Base-by-base conservation (phyloP, 176 grass and related monocot genomes). In the Bothriochloa decipiens region DNA sequence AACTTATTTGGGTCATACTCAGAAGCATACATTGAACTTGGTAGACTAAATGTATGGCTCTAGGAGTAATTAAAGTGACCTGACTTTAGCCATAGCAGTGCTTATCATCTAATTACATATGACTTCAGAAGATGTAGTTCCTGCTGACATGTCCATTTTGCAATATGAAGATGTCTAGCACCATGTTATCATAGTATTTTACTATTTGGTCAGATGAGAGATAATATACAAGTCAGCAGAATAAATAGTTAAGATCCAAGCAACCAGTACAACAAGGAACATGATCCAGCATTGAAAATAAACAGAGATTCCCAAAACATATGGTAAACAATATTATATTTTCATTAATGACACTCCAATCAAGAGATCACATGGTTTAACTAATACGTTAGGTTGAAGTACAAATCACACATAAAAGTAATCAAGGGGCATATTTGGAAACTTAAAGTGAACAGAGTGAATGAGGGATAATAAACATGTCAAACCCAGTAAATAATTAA, bases 111-210 rank as follows among this genome's bases (percentile, higher is more conserved):
- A 52, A 52, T 18, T 52, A 18, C 49, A 40, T 22, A 47, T 53
- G 77, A 82, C 65, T 64, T 87, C 50, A 87, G 26, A 87, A 50
- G 46, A 80, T 28, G 49, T 52, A 52, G 73, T 71, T 72, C 55
- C 14, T 35, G 65, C 43, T 50, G 22, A 57, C 76, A 6, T 25
- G 40, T 13, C 52, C 82, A 89, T 52, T 52, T 33, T 55, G 55
- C 28, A 66, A 27, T 65, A 32, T 82, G 26, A 77, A 66, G 64
- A 65, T 85, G 82, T 89, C 41, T 42, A 65, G 41, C 3, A 0
- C 22, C 57, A 37, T 17, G 9, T 78, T 70, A 37, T 50, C 36
- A 0, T 26, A 70, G 71, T 50, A 50, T 27, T 26, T 27, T 66
- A 84, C 7, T 35, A 43, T 66, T 82, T 72, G 20, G 45, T 66